These are phyloP conservation scores for Venturia oleaginea DNA, from an alignment of 2,329 filamentous ascomycete genomes.

Conservation along the genomic window DNA sequence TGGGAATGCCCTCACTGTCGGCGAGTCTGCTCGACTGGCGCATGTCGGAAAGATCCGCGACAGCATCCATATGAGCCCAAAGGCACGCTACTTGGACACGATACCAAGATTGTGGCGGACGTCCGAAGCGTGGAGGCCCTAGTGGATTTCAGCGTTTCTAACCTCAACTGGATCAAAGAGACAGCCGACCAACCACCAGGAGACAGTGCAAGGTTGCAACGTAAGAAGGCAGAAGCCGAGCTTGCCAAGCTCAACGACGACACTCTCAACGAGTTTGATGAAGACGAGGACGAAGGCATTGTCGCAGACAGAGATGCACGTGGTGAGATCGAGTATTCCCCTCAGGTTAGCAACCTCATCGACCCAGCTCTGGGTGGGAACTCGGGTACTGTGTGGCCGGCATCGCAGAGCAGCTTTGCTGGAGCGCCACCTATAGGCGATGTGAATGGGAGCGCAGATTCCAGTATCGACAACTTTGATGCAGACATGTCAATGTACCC, in stretches of 20 bases:
- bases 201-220: constrained; percentile 31
- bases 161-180: constrained; percentile 70
- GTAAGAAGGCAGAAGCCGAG: constrained; percentile 40
- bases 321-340: constrained; percentile 35
- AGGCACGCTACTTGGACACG: constrained; percentile 79
- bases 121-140: constrained; percentile 81
- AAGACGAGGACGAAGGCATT: constrained; percentile 20
- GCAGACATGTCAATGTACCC: not conserved
- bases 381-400: not conserved
- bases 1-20: constrained; percentile 88
- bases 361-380: constrained; percentile 24
- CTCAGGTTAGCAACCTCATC: constrained; percentile 23
- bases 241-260: constrained; percentile 39
- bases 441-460: too few species aligned
- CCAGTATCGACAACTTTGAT: not conserved
- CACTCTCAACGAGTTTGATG: constrained; percentile 36
- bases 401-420: not conserved
- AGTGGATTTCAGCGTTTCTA: constrained; percentile 84
- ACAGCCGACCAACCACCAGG: constrained; percentile 36
- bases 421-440: not conserved
- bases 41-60: constrained; percentile 60
- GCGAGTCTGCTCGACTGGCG: constrained; percentile 77
- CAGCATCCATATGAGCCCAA: constrained; percentile 77
- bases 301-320: constrained; percentile 19
- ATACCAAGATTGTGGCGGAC: constrained; percentile 84